A percentile compares a stretch with the other conserved stretches of the same genome.
Conservation (phyloP, 768 basidiomycete species). For the Hygrophorus pudorinus region DNA sequence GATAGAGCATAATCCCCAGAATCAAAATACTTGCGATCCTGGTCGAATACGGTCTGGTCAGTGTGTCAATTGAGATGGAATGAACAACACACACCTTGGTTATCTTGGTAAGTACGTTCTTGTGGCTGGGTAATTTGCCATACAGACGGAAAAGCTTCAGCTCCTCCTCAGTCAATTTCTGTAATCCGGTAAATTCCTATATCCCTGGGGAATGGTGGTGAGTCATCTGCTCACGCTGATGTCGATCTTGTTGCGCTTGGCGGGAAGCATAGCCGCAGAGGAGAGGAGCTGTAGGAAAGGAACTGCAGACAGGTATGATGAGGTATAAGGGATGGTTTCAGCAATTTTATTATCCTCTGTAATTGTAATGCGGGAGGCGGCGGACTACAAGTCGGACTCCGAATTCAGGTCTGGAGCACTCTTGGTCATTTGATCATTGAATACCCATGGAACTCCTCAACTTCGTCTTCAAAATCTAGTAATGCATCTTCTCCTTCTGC, state of each 20-base stretch:
- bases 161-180: conserved; percentile 85
- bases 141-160: conserved; percentile 91
- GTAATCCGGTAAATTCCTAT: conserved; percentile 1
- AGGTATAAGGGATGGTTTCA: conserved; percentile 17
- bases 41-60: conserved; percentile 5
- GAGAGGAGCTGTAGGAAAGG: conserved; percentile 11
- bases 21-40: conserved; percentile 99
- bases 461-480: too few species aligned
- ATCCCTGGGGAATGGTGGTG: background rate
- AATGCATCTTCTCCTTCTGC: too few species aligned
- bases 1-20: conserved; percentile 97
- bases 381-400: background rate
- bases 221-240: conserved; percentile 49
- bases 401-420: too few species aligned
- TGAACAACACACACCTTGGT: conserved; percentile 58
- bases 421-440: too few species aligned
- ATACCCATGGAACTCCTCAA: too few species aligned
- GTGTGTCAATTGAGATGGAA: conserved; percentile 2
- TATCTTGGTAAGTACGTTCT: conserved; percentile 90
- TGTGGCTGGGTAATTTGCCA: conserved; percentile 89
- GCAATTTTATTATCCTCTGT: too few species aligned
- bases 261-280: conserved; percentile 51
- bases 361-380: too few species aligned
- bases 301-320: conserved; percentile 11
- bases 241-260: conserved; percentile 87